phyloP scores from a whole-genome alignment of 345 rosid genomes.

The Geranium brycei region DNA sequence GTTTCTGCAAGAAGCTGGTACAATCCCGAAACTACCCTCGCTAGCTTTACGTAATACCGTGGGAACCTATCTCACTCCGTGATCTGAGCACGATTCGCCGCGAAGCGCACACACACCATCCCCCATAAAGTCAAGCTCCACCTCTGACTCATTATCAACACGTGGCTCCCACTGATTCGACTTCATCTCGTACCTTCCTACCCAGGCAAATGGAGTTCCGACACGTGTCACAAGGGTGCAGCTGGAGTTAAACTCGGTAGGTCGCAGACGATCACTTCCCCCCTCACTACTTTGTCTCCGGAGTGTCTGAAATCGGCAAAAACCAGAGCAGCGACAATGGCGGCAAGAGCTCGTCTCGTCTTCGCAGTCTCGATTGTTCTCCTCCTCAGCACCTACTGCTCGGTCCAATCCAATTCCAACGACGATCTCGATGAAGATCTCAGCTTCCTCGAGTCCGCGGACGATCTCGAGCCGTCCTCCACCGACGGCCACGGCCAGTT shows the following conservation, averaged over 20 bases:
- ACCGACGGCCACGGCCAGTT: not conserved
- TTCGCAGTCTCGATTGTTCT: not conserved
- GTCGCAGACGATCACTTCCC: not conserved
- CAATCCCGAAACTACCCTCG: not conserved
- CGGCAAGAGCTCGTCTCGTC: not conserved
- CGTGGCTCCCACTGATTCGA: not conserved
- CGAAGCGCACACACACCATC: too few species aligned
- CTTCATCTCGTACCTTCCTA: not conserved
- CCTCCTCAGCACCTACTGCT: not conserved
- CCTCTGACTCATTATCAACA: not conserved
- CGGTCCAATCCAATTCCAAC: not conserved
- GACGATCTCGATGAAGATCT: conserved; percentile 46
- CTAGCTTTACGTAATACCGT: not conserved
- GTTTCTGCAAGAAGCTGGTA: too few species aligned
- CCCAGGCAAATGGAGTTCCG: not conserved
- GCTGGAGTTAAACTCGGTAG: not conserved
- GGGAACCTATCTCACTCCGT: not conserved
- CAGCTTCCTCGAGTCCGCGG: conserved; percentile 64
- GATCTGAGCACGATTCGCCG: not conserved
- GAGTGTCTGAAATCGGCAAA: not conserved
- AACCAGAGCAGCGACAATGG: not conserved
- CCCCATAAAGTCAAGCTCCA: not conserved
- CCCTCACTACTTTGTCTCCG: not conserved
- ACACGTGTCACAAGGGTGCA: not conserved
- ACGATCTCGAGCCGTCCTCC: conserved; percentile 8